Percentiles rank a stretch among this genome's conserved stretches.
Evolutionary conservation across 371 early-diverging fungal species (phyloP).

Genomic region (Lichtheimia ramosa): DNA sequence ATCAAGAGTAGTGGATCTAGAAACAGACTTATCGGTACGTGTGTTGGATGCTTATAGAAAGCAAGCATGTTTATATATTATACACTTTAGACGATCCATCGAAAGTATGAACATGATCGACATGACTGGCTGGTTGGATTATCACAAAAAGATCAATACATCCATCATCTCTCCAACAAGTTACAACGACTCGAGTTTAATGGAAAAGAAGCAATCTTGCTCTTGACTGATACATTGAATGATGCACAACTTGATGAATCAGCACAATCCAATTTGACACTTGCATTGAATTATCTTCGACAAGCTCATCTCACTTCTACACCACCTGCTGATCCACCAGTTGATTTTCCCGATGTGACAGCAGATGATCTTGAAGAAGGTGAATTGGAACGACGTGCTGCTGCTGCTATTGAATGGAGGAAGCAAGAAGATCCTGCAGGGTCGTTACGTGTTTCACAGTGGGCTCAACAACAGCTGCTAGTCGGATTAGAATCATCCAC

Average conservation of each 20-base stretch:
- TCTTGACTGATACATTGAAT: constrained; percentile 38
- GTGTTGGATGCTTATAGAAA: background rate
- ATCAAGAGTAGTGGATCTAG: constrained; percentile 54
- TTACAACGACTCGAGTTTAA: constrained; percentile 52
- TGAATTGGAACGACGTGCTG: constrained; percentile 43
- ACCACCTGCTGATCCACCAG: constrained; percentile 17
- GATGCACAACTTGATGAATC: constrained; percentile 8
- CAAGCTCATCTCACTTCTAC: constrained; percentile 35
- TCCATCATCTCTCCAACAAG: constrained; percentile 50
- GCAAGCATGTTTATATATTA: background rate
- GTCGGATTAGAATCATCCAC: constrained; percentile 25
- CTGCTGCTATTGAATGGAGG: constrained; percentile 38
- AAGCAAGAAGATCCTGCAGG: constrained; percentile 18
- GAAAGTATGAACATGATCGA: constrained; percentile 57
- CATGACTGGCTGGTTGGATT: constrained; percentile 55
- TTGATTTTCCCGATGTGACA: constrained; percentile 4
- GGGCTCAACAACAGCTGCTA: constrained; percentile 22
- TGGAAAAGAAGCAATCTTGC: constrained; percentile 51
- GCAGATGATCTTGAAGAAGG: constrained; percentile 43
- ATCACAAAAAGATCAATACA: constrained; percentile 58
- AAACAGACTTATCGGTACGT: constrained; percentile 54
- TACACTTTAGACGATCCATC: constrained; percentile 45
- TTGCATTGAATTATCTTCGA: constrained; percentile 49
- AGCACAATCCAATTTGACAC: constrained; percentile 25
- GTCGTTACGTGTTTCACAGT: constrained; percentile 15